Percentiles rank a stretch among this genome's conserved stretches.
phyloP scores from a whole-genome alignment of 345 rosid species.

The Ceriops decandra region DNA sequence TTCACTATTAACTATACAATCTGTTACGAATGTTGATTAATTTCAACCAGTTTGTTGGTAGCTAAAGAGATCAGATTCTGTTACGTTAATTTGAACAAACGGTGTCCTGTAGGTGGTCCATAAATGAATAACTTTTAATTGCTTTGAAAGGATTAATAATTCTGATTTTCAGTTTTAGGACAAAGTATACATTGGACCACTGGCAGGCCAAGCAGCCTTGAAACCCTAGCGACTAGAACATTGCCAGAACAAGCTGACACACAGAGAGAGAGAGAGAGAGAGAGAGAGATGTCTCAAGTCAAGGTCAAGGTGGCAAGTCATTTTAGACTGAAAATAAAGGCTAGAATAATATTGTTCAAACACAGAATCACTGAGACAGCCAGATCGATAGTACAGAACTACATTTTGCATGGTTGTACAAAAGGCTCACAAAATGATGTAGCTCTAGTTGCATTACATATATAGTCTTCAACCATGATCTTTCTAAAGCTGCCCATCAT shows the following conservation, averaged over 20 bases:
- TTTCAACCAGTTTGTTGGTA: too few species aligned
- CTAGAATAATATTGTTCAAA: background rate
- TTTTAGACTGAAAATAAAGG: background rate
- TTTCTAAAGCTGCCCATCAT: conserved; percentile 12
- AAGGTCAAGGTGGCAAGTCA: conserved; percentile 1
- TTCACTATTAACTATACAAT: too few species aligned
- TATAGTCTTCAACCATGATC: conserved; percentile 9
- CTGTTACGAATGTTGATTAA: too few species aligned
- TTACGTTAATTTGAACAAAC: conserved; percentile 25
- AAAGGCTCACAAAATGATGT: conserved; percentile 18
- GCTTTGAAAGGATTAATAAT: conserved; percentile 15
- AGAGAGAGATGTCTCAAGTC: background rate
- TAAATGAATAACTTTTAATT: conserved; percentile 11
- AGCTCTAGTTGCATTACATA: conserved; percentile 13
- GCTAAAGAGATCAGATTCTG: background rate
- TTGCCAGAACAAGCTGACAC: background rate
- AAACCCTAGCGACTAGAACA: background rate
- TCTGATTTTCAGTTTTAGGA: conserved; percentile 13
- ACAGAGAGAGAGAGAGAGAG: background rate
- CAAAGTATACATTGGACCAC: conserved; percentile 36
- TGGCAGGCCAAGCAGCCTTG: conserved; percentile 14
- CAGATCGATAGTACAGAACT: conserved; percentile 15
- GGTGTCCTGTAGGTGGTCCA: conserved; percentile 27
- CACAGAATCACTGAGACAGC: background rate
- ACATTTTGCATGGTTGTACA: conserved; percentile 16